Conservation (phyloP, 441 rosid species). For the Flueggea neowawraea region DNA sequence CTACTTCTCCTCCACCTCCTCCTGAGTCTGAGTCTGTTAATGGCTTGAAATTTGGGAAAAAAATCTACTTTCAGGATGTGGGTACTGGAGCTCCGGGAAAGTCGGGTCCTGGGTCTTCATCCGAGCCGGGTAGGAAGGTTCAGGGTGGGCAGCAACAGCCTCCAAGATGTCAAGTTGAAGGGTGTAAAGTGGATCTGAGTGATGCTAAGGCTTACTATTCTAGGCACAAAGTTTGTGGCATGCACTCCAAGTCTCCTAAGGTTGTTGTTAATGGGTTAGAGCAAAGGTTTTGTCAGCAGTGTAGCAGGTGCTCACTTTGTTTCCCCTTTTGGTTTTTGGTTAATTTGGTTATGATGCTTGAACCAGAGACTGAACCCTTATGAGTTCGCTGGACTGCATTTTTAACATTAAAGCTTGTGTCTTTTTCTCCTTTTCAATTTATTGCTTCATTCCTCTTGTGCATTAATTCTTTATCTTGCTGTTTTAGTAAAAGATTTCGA, state of each 20-base stretch:
- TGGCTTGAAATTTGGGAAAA: slow-evolving; percentile 71
- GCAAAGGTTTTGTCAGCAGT: slow-evolving; percentile 98
- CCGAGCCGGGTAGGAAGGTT: slow-evolving; percentile 42
- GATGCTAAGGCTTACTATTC: slow-evolving; percentile 86
- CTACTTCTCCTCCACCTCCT: slow-evolving; percentile 29
- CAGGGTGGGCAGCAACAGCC: slow-evolving; percentile 55
- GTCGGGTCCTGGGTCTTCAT: slow-evolving; percentile 24
- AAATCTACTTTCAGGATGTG: slow-evolving; percentile 72
- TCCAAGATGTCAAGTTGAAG: slow-evolving; percentile 92
- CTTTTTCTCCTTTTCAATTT: too few relatives aligned
- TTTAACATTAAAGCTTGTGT: too few relatives aligned
- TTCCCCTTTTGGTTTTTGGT: background rate
- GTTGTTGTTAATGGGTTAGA: slow-evolving; percentile 82
- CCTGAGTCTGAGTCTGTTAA: slow-evolving; percentile 35
- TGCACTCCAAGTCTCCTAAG: slow-evolving; percentile 81
- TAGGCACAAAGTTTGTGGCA: slow-evolving; percentile 83
- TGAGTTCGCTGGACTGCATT: too few relatives aligned
- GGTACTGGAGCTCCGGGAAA: slow-evolving; percentile 25
- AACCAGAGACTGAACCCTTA: background rate
- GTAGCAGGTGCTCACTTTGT: slow-evolving; percentile 64
- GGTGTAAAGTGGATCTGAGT: slow-evolving; percentile 92
- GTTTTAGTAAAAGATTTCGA: too few relatives aligned
- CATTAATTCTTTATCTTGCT: too few relatives aligned
- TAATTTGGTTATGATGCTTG: background rate
- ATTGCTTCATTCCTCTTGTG: too few relatives aligned